Conservation (phyloP, 1,284 basidiomycete genomes). For the Ganoderma boninense region DNA sequence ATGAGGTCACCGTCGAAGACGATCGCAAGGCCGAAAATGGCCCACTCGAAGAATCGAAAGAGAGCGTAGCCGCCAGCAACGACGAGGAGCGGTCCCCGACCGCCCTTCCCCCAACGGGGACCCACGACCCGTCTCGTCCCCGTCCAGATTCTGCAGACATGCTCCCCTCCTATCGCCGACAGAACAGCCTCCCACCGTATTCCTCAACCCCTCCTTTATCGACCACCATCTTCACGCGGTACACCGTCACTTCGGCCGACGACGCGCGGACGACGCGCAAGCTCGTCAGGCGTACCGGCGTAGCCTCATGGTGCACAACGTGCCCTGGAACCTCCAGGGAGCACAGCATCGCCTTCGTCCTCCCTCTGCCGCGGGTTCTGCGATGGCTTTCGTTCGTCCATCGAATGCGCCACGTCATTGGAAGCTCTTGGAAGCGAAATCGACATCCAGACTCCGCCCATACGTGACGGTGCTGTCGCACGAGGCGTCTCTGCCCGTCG, state of each 20-base stretch:
- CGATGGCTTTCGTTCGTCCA: not conserved
- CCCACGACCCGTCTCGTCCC: not conserved
- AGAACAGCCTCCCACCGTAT: not conserved
- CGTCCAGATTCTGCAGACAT: not conserved
- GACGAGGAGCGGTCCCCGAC: not conserved
- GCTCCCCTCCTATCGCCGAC: not conserved
- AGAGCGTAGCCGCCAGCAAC: not conserved
- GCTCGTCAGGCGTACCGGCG: not conserved
- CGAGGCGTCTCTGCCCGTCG: not conserved
- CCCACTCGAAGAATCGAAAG: not conserved
- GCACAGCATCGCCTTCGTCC: not conserved
- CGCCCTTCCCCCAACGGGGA: not conserved
- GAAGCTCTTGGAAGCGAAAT: not conserved
- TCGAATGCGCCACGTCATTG: not conserved
- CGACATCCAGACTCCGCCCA: not conserved
- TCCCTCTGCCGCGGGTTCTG: not conserved
- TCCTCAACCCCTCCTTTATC: not conserved
- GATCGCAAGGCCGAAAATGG: not conserved
- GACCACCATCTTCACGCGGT: not conserved
- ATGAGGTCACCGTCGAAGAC: not conserved
- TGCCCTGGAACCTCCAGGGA: not conserved
- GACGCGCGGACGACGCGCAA: not conserved
- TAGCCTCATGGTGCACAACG: constrained; percentile 1
- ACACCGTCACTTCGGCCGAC: not conserved
- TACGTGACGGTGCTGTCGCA: not conserved